A percentile compares a stretch with the other conserved stretches of the same genome.
phyloP scores from a whole-genome alignment of 305 asterid species.

The Euphrasia arctica region DNA sequence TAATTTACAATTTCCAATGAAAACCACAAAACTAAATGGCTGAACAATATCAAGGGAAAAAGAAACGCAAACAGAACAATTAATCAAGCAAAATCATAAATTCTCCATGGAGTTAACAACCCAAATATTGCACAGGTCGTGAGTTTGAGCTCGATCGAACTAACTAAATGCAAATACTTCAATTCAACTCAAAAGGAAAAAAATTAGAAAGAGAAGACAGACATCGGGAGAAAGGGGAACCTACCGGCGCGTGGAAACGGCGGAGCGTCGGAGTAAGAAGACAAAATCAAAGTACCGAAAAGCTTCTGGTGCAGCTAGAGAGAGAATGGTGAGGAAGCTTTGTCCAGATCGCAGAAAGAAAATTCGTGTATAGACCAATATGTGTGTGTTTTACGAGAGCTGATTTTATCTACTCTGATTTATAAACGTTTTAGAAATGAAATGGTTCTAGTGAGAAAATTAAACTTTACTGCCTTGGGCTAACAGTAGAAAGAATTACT shows the following conservation, averaged over 20 bases:
- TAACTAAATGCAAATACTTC: constrained; percentile 15
- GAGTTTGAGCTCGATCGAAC: constrained; percentile 15
- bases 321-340: constrained; percentile 27
- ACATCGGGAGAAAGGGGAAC: constrained; percentile 29
- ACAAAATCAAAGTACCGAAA: constrained; percentile 21
- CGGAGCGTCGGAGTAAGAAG: constrained; percentile 20
- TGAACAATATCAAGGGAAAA: constrained; percentile 1
- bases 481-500: too few species aligned
- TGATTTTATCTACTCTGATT: too few species aligned
- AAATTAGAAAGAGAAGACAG: constrained; percentile 20
- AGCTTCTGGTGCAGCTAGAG: constrained; percentile 16
- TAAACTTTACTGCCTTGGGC: too few species aligned
- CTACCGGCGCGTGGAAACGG: constrained; percentile 16
- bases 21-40: constrained; percentile 12
- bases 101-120: constrained; percentile 14
- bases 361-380: constrained; percentile 12
- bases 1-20: background rate
- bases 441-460: too few species aligned
- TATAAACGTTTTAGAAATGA: too few species aligned
- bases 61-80: constrained; percentile 10
- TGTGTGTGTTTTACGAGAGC: too few species aligned
- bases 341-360: constrained; percentile 32
- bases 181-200: background rate
- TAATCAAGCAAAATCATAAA: constrained; percentile 25
- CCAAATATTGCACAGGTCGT: constrained; percentile 5